Percentiles rank a stretch among this genome's conserved stretches.
phyloP scores from a whole-genome alignment of 768 basidiomycete species.

The Boletus subcaerulescens region DNA sequence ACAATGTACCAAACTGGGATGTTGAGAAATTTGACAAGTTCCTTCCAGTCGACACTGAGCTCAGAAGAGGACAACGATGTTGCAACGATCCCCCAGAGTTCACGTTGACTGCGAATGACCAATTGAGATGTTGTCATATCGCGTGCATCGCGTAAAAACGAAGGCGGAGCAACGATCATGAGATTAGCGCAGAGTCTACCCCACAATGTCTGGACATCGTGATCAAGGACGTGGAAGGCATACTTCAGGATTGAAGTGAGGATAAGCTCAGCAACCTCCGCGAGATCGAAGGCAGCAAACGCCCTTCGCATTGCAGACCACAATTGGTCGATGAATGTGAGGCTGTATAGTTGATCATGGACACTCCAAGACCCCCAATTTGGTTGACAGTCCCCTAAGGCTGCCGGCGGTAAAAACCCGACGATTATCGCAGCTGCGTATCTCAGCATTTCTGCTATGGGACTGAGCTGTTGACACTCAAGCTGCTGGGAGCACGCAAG shows the following conservation, averaged over 20 bases:
- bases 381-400: constrained; percentile 2
- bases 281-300: constrained; percentile 41
- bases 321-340: constrained; percentile 43
- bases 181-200: constrained; percentile 47
- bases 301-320: constrained; percentile 53
- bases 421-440: constrained; percentile 35
- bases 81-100: constrained; percentile 49
- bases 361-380: constrained; percentile 23
- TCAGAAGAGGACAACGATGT: constrained; percentile 28
- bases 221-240: constrained; percentile 40
- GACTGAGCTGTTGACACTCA: constrained; percentile 35
- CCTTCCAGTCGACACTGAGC: constrained; percentile 35
- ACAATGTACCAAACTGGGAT: constrained; percentile 46
- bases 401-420: constrained; percentile 31
- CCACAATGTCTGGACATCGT: constrained; percentile 43
- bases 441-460: constrained; percentile 34
- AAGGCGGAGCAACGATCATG: constrained; percentile 40
- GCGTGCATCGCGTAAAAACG: constrained; percentile 36
- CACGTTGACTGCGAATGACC: constrained; percentile 27
- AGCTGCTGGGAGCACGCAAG: constrained; percentile 46
- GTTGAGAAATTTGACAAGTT: constrained; percentile 42
- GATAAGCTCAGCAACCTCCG: constrained; percentile 44
- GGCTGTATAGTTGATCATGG: constrained; percentile 34
- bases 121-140: constrained; percentile 25
- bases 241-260: constrained; percentile 45